Evolutionary conservation across 768 basidiomycete genomes (phyloP).

Genomic region (Paxillus rubicundulus): DNA sequence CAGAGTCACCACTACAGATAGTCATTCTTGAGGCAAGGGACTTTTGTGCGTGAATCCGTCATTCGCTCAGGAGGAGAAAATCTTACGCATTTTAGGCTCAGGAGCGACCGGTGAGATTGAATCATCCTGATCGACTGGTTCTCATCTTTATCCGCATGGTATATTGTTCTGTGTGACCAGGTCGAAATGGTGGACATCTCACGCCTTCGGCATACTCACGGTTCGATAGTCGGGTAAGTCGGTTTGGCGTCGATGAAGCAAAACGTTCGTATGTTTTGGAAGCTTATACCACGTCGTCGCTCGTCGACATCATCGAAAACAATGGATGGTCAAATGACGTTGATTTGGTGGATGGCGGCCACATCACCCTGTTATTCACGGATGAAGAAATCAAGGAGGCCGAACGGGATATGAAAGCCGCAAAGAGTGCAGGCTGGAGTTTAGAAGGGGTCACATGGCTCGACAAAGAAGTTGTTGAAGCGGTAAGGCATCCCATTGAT

Average conservation of each 20-base stretch:
- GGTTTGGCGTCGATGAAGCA: slow-evolving; percentile 55
- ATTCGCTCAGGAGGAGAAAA: background rate
- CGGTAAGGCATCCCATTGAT: slow-evolving; percentile 35
- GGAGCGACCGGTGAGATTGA: slow-evolving; percentile 65
- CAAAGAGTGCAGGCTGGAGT: slow-evolving; percentile 50
- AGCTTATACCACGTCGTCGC: slow-evolving; percentile 45
- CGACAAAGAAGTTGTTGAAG: slow-evolving; percentile 42
- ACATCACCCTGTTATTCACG: slow-evolving; percentile 48
- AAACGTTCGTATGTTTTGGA: slow-evolving; percentile 55
- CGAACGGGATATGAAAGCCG: slow-evolving; percentile 49
- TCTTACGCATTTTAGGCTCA: slow-evolving; percentile 44
- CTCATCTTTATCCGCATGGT: background rate
- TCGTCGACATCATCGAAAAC: slow-evolving; percentile 49
- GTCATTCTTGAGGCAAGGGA: slow-evolving; percentile 82
- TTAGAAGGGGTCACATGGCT: slow-evolving; percentile 47
- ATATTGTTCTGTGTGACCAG: slow-evolving; percentile 31
- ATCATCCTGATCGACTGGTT: slow-evolving; percentile 2
- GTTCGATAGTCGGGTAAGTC: slow-evolving; percentile 39
- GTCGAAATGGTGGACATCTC: slow-evolving; percentile 79
- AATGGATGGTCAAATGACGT: slow-evolving; percentile 46
- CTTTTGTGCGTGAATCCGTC: slow-evolving; percentile 57
- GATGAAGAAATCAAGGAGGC: slow-evolving; percentile 40
- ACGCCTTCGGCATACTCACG: slow-evolving; percentile 47
- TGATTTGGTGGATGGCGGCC: slow-evolving; percentile 61
- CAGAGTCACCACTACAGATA: slow-evolving; percentile 39